A percentile compares a stretch with the other conserved stretches of the same genome.
Evolutionary conservation across 345 rosid genomes (phyloP).

Genomic region (Gossypium thurberi): DNA sequence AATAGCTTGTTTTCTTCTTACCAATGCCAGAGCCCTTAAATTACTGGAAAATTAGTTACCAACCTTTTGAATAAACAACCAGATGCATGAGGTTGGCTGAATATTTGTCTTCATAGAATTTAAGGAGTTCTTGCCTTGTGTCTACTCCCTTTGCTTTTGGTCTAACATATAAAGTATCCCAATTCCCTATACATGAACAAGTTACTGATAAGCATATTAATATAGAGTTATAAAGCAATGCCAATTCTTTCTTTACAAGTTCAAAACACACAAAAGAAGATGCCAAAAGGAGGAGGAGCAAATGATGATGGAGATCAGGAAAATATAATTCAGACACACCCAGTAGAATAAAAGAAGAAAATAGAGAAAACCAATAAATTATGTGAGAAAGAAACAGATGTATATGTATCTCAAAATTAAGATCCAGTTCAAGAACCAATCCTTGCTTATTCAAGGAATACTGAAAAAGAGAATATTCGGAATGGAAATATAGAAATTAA

Average conservation of each 20-base stretch:
- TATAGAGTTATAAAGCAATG: not conserved
- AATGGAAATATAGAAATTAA: not conserved
- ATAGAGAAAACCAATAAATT: not conserved
- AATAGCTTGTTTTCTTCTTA: not conserved
- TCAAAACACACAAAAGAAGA: not conserved
- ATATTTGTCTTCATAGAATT: constrained; percentile 73
- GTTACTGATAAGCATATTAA: not conserved
- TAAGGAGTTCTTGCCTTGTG: constrained; percentile 71
- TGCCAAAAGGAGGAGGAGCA: not conserved
- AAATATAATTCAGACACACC: no score
- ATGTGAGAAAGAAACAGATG: not conserved
- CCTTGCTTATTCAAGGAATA: not conserved
- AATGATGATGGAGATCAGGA: not conserved
- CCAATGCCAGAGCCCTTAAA: not conserved
- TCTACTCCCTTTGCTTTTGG: constrained; percentile 80
- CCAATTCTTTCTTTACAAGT: not conserved
- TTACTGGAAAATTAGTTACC: constrained; percentile 15
- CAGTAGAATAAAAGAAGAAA: not conserved
- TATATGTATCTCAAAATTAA: not conserved
- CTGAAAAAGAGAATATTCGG: not conserved
- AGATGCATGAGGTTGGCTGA: constrained; percentile 91
- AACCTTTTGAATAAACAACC: constrained; percentile 81
- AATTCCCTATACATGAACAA: constrained; percentile 50
- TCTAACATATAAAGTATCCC: constrained; percentile 74
- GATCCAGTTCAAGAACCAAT: not conserved